These are phyloP conservation scores for Arachnomyces sp. DNA, from an alignment of 2,329 filamentous ascomycete species.

Conservation along the genomic window DNA sequence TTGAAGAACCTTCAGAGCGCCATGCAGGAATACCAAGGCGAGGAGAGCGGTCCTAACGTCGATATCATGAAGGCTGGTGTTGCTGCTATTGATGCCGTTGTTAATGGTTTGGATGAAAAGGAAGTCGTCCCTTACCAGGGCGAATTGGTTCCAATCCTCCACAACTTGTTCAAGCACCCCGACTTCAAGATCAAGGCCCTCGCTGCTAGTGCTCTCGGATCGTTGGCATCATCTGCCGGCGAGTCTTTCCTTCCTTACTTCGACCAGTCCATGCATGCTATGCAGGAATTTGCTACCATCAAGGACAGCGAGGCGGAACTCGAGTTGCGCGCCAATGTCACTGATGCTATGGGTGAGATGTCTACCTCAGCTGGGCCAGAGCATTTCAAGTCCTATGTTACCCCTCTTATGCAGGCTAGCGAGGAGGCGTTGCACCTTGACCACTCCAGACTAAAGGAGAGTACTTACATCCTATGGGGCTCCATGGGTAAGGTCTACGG, in stretches of 20 bases:
- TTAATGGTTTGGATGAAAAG: constrained; percentile 71
- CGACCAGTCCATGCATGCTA: constrained; percentile 77
- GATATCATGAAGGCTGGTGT: constrained; percentile 85
- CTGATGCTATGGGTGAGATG: constrained; percentile 89
- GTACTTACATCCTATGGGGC: constrained; percentile 94
- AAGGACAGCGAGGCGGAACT: constrained; percentile 88
- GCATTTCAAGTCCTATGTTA: constrained; percentile 83
- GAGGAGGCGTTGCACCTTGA: constrained; percentile 84
- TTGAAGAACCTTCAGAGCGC: constrained; percentile 84
- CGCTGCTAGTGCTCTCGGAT: constrained; percentile 80
- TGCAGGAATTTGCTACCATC: constrained; percentile 73
- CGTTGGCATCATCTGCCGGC: constrained; percentile 78
- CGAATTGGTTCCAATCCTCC: constrained; percentile 76
- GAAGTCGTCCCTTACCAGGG: constrained; percentile 75
- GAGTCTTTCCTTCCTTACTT: constrained; percentile 86
- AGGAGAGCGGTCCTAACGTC: constrained; percentile 63
- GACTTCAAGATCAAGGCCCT: constrained; percentile 86
- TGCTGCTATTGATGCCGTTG: constrained; percentile 82
- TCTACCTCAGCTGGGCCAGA: constrained; percentile 77
- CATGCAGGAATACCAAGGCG: constrained; percentile 55
- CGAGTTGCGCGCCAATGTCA: constrained; percentile 78
- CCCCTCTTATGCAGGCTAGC: constrained; percentile 82
- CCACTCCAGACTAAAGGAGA: constrained; percentile 86
- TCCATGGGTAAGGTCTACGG: constrained; percentile 90
- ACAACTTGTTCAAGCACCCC: constrained; percentile 70